phyloP scores from a whole-genome alignment of 345 rosid genomes.

The Triadica sebifera region DNA sequence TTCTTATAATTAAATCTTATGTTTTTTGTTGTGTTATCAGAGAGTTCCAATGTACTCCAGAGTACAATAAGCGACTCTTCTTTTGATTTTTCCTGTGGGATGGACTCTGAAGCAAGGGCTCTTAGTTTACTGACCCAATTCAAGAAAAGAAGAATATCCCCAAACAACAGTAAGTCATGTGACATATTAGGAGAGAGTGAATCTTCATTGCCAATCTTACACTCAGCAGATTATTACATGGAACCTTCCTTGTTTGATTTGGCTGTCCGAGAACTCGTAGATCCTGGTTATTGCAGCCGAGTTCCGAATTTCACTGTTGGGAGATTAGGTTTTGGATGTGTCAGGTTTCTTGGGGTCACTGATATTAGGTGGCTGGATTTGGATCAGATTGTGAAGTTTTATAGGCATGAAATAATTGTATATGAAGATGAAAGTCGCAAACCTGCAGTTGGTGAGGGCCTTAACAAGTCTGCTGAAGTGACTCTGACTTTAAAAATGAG shows the following conservation, averaged over 20 bases:
- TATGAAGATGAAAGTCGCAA: slow-evolving; percentile 73
- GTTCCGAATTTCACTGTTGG: slow-evolving; percentile 77
- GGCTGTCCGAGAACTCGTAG: slow-evolving; percentile 43
- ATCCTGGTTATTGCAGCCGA: slow-evolving; percentile 66
- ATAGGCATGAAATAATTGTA: slow-evolving; percentile 65
- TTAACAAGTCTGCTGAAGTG: slow-evolving; percentile 90
- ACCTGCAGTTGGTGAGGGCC: slow-evolving; percentile 75
- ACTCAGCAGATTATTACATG: slow-evolving; percentile 55
- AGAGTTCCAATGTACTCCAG: slow-evolving; percentile 18
- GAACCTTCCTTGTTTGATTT: slow-evolving; percentile 63
- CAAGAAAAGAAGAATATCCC: slow-evolving; percentile 54
- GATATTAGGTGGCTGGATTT: slow-evolving; percentile 71
- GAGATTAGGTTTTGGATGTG: slow-evolving; percentile 69
- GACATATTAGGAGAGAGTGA: slow-evolving; percentile 30
- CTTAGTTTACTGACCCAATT: slow-evolving; percentile 20
- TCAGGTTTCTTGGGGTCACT: slow-evolving; percentile 69
- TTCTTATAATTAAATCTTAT: not conserved
- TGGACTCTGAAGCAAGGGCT: slow-evolving; percentile 21
- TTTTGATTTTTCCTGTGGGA: slow-evolving; percentile 13
- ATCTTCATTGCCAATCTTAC: slow-evolving; percentile 52
- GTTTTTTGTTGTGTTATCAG: slow-evolving; percentile 16
- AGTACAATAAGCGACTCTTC: not conserved
- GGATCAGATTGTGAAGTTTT: slow-evolving; percentile 67
- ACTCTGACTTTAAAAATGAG: slow-evolving; percentile 48
- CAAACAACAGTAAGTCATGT: slow-evolving; percentile 10